Conservation (phyloP, 148 eudicot genomes). For the Persicaria maculosa region DNA sequence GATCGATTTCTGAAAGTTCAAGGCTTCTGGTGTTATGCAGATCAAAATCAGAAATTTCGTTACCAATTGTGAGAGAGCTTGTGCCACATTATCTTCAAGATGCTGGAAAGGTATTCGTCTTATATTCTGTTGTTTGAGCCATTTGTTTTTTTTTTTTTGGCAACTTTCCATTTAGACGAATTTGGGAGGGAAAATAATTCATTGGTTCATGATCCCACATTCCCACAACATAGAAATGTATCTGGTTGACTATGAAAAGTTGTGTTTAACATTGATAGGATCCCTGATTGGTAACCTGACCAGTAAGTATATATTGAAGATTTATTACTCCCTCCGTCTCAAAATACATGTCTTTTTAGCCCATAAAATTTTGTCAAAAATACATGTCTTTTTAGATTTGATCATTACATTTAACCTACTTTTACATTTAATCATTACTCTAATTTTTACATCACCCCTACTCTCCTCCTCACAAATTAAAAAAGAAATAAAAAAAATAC, state of each 20-base stretch:
- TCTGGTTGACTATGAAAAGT: neutral
- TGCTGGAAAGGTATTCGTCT: slow-evolving; percentile 59
- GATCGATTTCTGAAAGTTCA: neutral
- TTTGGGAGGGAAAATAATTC: neutral
- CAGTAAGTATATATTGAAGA: neutral
- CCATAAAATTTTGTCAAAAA: too few relatives aligned
- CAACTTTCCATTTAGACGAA: neutral
- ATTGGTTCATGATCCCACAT: neutral
- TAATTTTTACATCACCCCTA: too few relatives aligned
- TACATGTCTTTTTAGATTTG: too few relatives aligned
- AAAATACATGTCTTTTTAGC: too few relatives aligned
- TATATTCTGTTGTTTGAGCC: neutral
- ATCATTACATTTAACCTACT: too few relatives aligned
- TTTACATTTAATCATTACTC: too few relatives aligned
- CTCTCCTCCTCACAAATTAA: too few relatives aligned
- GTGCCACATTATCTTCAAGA: slow-evolving; percentile 99
- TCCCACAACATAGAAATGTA: neutral
- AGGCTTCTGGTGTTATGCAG: slow-evolving; percentile 29
- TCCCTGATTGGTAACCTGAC: neutral
- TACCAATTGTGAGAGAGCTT: slow-evolving; percentile 88
- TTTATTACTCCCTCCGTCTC: too few relatives aligned
- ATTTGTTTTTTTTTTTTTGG: neutral
- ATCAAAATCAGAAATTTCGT: slow-evolving; percentile 79
- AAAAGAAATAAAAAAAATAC: too few relatives aligned
- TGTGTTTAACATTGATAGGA: neutral